These are phyloP conservation scores for Sporothrix pallida DNA, from an alignment of 2,329 filamentous ascomycete species.

Conservation along the genomic window DNA sequence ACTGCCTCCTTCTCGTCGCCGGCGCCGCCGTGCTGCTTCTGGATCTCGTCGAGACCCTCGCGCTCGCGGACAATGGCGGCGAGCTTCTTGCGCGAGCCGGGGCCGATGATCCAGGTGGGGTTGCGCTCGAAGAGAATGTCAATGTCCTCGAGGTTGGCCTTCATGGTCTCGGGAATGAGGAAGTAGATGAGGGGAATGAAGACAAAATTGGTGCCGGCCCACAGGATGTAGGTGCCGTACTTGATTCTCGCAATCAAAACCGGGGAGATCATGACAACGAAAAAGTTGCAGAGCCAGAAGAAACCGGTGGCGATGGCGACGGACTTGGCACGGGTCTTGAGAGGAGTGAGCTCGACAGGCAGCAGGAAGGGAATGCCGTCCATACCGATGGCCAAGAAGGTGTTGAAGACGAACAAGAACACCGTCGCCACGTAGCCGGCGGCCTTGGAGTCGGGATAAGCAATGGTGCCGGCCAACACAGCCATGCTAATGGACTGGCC, in stretches of 20 bases:
- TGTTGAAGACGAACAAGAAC: slow-evolving; percentile 53
- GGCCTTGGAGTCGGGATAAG: slow-evolving; percentile 24
- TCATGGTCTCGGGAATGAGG: slow-evolving; percentile 40
- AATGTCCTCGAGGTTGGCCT: slow-evolving; percentile 26
- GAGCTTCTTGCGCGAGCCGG: slow-evolving; percentile 26
- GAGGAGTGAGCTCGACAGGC: slow-evolving; percentile 44
- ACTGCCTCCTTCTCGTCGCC: background rate
- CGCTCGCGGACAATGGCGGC: slow-evolving; percentile 19
- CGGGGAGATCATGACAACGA: slow-evolving; percentile 47
- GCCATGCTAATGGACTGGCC: slow-evolving; percentile 75
- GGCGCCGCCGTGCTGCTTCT: slow-evolving; percentile 5
- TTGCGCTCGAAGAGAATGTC: slow-evolving; percentile 29
- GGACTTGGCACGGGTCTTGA: slow-evolving; percentile 35
- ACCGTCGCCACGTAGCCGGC: slow-evolving; percentile 71
- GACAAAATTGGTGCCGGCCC: slow-evolving; percentile 53
- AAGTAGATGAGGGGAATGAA: slow-evolving; percentile 56
- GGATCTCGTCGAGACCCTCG: slow-evolving; percentile 13
- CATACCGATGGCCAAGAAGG: slow-evolving; percentile 43
- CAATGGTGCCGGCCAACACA: slow-evolving; percentile 56
- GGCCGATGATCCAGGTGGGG: slow-evolving; percentile 22
- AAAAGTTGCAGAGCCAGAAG: slow-evolving; percentile 37
- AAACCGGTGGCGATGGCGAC: slow-evolving; percentile 27
- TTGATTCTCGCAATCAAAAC: slow-evolving; percentile 52
- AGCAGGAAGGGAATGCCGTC: slow-evolving; percentile 47
- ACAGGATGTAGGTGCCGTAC: slow-evolving; percentile 61